These are phyloP conservation scores for California macrophylla DNA, from an alignment of 441 rosid genomes.

Conservation along the genomic window DNA sequence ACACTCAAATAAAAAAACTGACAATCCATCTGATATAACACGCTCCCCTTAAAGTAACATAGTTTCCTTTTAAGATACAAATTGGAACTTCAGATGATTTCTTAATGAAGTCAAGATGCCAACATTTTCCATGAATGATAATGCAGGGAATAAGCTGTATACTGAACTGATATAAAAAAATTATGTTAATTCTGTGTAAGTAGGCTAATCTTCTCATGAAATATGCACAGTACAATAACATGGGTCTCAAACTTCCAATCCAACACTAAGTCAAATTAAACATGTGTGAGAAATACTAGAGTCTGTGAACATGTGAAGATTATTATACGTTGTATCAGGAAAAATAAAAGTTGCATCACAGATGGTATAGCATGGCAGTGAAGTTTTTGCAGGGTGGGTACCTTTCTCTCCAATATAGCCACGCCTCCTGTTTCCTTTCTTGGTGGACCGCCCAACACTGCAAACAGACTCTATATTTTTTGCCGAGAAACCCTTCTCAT, in stretches of 20 bases:
- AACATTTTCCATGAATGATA: background rate
- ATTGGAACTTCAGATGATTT: background rate
- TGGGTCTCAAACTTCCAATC: no score
- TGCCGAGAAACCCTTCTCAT: constrained; percentile 47
- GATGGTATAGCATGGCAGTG: background rate
- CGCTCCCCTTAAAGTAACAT: no score
- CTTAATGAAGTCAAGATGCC: background rate
- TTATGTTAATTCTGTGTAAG: no score
- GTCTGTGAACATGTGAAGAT: background rate
- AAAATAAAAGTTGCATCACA: background rate
- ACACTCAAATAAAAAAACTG: background rate
- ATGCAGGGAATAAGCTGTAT: background rate
- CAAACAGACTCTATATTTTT: constrained; percentile 17
- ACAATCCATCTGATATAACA: no score
- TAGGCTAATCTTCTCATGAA: background rate
- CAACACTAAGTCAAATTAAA: no score
- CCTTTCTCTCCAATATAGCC: constrained; percentile 86
- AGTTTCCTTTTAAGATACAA: background rate
- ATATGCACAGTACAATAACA: background rate
- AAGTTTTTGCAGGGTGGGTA: constrained; percentile 4
- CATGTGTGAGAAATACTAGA: background rate
- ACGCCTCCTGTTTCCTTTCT: constrained; percentile 44
- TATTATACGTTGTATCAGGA: background rate
- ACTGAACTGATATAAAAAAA: no score
- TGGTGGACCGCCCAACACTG: constrained; percentile 45